Base-by-base conservation (phyloP, 208 protist genomes). In the Trypanosoma cruzi region DNA sequence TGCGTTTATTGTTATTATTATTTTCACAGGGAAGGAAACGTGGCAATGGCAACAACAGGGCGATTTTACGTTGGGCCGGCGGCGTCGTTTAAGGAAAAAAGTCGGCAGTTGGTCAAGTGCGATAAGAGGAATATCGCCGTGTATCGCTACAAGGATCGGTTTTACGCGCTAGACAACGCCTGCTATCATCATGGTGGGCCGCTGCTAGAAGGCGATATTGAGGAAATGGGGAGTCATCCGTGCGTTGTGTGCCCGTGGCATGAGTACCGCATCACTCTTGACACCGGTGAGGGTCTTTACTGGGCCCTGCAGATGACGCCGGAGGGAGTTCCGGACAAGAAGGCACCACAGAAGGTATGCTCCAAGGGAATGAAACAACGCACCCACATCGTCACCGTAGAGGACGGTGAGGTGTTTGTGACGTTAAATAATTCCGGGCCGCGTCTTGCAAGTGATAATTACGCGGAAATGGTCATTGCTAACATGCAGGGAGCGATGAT, bases 181-280 rank as follows among this genome's bases (percentile, higher is more conserved):
- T 97, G 93, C 69, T 97, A 97, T 61, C 93, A 97, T 75, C 91
- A 96, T 64, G 93, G 93, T 31, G 93, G 89, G 11, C 85, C 89
- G 18, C 75, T 97, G n/a, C 70, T 95, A 34, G 74, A 82, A 6
- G 93, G 93, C 10, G 93, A 97, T 70, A 96, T 97, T 63, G 93
- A 97, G 72, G 91, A 96, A 26, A 81, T 96, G 71, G 93, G 84
- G 20, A 88, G 90, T 1, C 88, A 93, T 67, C 84, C 83, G 6
- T 97, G 93, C 71, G 86, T 97, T 53, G 85, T 96, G 3, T 97
- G 93, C 46, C 93, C 93, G 16, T 96, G 90, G 91, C 93, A 97
- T 73, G 73, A 82, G 68, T 97, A 97, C 78, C 79, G 69, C 56
- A 97, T 97, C 64, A 80, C 90, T 1, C 85, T 97, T 18, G 85